Evolutionary conservation across 345 rosid species (phyloP).

Genomic region (Eucalyptus pumila): DNA sequence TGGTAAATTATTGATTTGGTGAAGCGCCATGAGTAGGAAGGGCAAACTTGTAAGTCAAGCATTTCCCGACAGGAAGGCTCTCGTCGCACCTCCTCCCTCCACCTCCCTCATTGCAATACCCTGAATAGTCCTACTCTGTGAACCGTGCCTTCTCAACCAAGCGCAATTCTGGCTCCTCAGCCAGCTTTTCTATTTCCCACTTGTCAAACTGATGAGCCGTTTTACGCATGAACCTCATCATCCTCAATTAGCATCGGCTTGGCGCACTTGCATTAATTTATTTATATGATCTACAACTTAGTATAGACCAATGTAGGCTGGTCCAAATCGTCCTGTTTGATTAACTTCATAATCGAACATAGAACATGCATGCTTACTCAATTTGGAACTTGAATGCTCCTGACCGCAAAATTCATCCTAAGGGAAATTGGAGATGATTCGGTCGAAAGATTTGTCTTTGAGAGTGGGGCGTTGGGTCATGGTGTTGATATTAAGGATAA

Average conservation of each 20-base stretch:
- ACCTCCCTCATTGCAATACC: conserved; percentile 21
- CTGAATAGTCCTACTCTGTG: conserved; percentile 5
- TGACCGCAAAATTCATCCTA: neutral
- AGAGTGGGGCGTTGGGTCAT: conserved; percentile 1
- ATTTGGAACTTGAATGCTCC: neutral
- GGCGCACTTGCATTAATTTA: conserved; percentile 7
- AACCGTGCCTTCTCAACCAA: neutral
- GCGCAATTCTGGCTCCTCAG: neutral
- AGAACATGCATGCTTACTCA: neutral
- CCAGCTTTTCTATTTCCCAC: conserved; percentile 27
- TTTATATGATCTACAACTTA: neutral
- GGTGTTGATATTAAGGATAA: neutral
- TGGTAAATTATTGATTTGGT: neutral
- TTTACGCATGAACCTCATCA: conserved; percentile 47
- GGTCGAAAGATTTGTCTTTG: neutral
- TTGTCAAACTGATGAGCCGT: conserved; percentile 22
- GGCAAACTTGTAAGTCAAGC: neutral
- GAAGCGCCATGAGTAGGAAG: neutral
- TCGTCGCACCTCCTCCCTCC: neutral
- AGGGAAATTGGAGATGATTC: conserved; percentile 16
- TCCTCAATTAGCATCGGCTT: conserved; percentile 8
- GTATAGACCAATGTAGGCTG: neutral
- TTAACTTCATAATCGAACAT: neutral
- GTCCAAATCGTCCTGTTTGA: neutral
- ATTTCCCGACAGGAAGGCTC: neutral